Base-by-base conservation (phyloP, 306 rosid genomes). In the Glycine tomentella region DNA sequence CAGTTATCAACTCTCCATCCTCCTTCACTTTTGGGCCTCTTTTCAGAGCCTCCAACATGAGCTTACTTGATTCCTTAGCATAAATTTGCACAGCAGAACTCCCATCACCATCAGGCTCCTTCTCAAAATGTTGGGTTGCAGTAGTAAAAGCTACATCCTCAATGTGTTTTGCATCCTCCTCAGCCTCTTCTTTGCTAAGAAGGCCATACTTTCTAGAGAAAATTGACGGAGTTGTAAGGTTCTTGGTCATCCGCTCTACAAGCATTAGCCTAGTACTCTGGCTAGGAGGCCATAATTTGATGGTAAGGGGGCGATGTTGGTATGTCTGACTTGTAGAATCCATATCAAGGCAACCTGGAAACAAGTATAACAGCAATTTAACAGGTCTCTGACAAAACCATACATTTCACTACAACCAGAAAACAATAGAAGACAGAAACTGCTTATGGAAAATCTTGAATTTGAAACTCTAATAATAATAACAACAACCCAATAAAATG, bases 271-370 rank as follows among this genome's bases (percentile, higher is more conserved):
- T 89, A 33, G 98, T 90, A 81, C 98, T 82, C 91, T 88, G 91
- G 85, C 94, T 92, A 17, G 95, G 94, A 10, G 98, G 97, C 98
- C 97, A 94, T 66, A 94, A 86, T 79, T 92, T 94, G 82, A 94
- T 90, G 5, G 90, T 69, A 65, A 86, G 82, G 4, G 88, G n/a
- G 50, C 90, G 94, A 8, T 75, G 90, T 69, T 86, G 93, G 86
- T 86, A 85, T 6, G 83, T 6, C 78, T 81, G 86, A 5, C 70
- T 64, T 1, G 80, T 5, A 53, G 91, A 88, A 79, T 92, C 98
- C 98, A 94, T 94, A 52, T 17, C 83, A 79, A 75, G 72, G 38
- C 59, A 58, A 72, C 82, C 95, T 90, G 87, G 20, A 84, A 86
- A 53, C 76, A 87, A 3, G 4, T 31, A 50, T 36, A 16, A 33